These are phyloP conservation scores for Rosa hybrid DNA, from an alignment of 331 rosid genomes.

Conservation along the genomic window DNA sequence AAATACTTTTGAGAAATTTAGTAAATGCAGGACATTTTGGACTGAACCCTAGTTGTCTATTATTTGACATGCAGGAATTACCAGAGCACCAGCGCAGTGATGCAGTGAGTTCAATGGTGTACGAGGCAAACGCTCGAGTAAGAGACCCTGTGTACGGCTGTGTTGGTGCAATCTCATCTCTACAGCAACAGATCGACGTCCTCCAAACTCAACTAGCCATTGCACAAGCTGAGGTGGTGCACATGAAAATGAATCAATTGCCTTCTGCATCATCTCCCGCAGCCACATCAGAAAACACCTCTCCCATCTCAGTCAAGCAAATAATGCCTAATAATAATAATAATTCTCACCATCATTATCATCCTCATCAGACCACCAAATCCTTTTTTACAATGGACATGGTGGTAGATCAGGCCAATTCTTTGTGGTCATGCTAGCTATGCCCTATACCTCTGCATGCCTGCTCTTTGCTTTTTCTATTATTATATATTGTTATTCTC, in stretches of 20 bases:
- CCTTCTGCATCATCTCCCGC: slow-evolving; percentile 39
- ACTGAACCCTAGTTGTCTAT: not conserved
- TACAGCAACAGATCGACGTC: slow-evolving; percentile 77
- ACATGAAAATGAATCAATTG: slow-evolving; percentile 57
- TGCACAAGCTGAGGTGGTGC: slow-evolving; percentile 85
- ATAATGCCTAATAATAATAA: not conserved
- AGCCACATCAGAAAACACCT: slow-evolving; percentile 18
- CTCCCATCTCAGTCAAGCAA: slow-evolving; percentile 30
- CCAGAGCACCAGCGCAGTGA: slow-evolving; percentile 84
- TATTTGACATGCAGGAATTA: slow-evolving; percentile 53
- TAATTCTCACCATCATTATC: slow-evolving; percentile 2
- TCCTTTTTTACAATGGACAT: slow-evolving; percentile 69
- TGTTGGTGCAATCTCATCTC: slow-evolving; percentile 91
- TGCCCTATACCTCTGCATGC: slow-evolving; percentile 13
- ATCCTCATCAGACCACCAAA: slow-evolving; percentile 40
- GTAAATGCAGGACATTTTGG: too few species aligned
- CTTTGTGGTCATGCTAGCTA: slow-evolving; percentile 75
- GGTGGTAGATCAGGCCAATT: slow-evolving; percentile 61
- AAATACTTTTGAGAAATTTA: too few species aligned
- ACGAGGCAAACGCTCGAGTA: slow-evolving; percentile 93
- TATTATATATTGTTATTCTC: slow-evolving; percentile 16
- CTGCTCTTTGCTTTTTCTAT: slow-evolving; percentile 18
- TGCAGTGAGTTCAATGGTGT: slow-evolving; percentile 96
- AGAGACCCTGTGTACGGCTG: slow-evolving; percentile 95
- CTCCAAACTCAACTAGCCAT: slow-evolving; percentile 81